Percentiles rank a stretch among this genome's conserved stretches.
phyloP scores from a whole-genome alignment of 2,329 filamentous ascomycete genomes.

The Curvularia eragrostidis region DNA sequence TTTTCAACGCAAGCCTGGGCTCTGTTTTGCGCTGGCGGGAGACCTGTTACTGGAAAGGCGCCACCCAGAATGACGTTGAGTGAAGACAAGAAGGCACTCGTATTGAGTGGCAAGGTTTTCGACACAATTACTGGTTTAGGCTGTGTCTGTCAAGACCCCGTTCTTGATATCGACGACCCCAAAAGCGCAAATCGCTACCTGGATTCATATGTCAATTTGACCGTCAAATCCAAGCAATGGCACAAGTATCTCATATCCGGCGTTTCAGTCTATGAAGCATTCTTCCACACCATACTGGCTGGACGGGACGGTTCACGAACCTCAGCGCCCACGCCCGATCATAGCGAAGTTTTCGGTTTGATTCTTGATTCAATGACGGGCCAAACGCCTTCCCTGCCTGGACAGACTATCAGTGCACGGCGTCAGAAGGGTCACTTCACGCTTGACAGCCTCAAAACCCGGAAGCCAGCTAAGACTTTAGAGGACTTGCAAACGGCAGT shows the following conservation, averaged over 20 bases:
- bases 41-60: background rate
- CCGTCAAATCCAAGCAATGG: background rate
- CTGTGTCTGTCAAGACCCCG: constrained; percentile 10
- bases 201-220: constrained; percentile 18
- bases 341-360: constrained; percentile 33
- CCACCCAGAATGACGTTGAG: constrained; percentile 5
- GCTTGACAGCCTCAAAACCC: constrained; percentile 24
- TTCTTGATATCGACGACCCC: constrained; percentile 23
- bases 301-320: constrained; percentile 27
- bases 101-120: constrained; percentile 25
- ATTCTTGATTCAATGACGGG: constrained; percentile 28
- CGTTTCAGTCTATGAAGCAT: constrained; percentile 29
- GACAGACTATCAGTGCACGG: constrained; percentile 30
- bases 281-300: constrained; percentile 30
- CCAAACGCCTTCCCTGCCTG: constrained; percentile 23
- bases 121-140: constrained; percentile 24
- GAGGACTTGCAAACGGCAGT: constrained; percentile 26
- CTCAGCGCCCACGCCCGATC: constrained; percentile 21
- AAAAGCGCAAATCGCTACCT: constrained; percentile 11
- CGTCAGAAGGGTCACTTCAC: constrained; percentile 31
- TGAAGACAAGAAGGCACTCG: constrained; percentile 16
- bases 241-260: constrained; percentile 13
- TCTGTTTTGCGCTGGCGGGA: constrained; percentile 26
- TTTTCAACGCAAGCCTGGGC: constrained; percentile 30
- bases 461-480: constrained; percentile 23